Percentiles rank a stretch among this genome's conserved stretches.
phyloP scores from a whole-genome alignment of 1,284 basidiomycete species.

The Cutaneotrichosporon arboriforme region DNA sequence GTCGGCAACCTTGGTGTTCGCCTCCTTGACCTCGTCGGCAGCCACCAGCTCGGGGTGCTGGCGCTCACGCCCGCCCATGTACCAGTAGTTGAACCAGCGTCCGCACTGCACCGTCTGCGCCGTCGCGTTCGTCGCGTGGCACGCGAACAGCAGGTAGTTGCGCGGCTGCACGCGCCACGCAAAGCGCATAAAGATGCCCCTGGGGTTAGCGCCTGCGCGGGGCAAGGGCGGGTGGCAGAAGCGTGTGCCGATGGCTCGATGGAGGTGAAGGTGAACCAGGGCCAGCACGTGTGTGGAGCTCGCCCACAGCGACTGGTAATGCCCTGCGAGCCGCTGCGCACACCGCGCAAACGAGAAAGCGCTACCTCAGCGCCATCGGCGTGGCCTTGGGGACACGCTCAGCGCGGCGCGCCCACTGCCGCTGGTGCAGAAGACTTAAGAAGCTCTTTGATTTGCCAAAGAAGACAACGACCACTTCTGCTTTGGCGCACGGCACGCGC shows the following conservation, averaged over 20 bases:
- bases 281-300: background rate
- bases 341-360: too few relatives aligned
- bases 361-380: too few relatives aligned
- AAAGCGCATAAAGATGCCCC: constrained; percentile 91
- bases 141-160: constrained; percentile 89
- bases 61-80: constrained; percentile 45
- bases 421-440: too few relatives aligned
- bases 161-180: constrained; percentile 92
- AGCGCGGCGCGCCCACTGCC: too few relatives aligned
- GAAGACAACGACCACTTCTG: too few relatives aligned
- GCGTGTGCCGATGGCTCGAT: too few relatives aligned
- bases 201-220: constrained; percentile 39
- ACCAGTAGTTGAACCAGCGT: constrained; percentile 84
- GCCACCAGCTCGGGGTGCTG: constrained; percentile 29
- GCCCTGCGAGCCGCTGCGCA: too few relatives aligned
- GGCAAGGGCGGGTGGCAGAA: background rate
- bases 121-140: constrained; percentile 83
- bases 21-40: constrained; percentile 11
- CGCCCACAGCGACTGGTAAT: too few relatives aligned
- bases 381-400: too few relatives aligned
- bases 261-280: background rate
- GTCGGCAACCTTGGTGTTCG: constrained; percentile 3
- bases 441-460: too few relatives aligned
- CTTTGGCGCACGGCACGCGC: too few relatives aligned
- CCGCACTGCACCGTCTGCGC: constrained; percentile 76